Evolutionary conservation across 352 stramenopile species (phyloP), one percentile per base, ranked within the genome.

Genomic region (Globisporangium spinosum): DNA sequence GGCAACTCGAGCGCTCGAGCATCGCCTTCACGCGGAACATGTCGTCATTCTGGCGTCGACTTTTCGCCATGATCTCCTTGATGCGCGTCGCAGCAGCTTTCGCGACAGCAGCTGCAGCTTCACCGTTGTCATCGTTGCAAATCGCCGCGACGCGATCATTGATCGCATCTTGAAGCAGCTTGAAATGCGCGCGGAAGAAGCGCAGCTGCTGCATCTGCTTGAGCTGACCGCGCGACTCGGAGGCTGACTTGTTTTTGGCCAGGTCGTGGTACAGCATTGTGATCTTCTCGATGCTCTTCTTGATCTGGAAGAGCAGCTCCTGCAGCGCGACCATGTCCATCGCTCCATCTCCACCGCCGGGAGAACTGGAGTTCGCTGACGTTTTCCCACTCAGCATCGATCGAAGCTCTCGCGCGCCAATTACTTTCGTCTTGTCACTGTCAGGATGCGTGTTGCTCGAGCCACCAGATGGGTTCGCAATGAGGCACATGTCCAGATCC

Each of bases 401-500:
- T 6, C 77, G 79, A 15, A 89, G 70, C 60, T 87, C 70, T 4
- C 79, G 76, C 32, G 62, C 70, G 4, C 76, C 76, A 40, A 86
- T 66, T 20, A 62, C 25, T 40, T 53, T 58, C 12, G 58, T 15
- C 9, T 43, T 43, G 13, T 49, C 13, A 23, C 20, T 57, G 9
- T 7, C n/a, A 27, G 35, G 35, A n/a, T 8, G 51, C 2, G 34
- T 3, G 7, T 5, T 23, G 6, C 13, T 49, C 2, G 20, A 49
- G 13, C 20, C n/a, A 3, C n/a, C 20, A 5, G 49, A 22, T 6
- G 77, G 68, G 10, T 69, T 62, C 1, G 77, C 60, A 22, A 89
- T 72, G 10, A 93, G 70, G 65, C 85, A 91, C 74, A 95, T 78
- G 68, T 95, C 87, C 22, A 94, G 61, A 67, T 95, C 87, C 45